These are phyloP conservation scores for Lentinus brumalis DNA, from an alignment of 768 basidiomycete genomes.

Conservation along the genomic window DNA sequence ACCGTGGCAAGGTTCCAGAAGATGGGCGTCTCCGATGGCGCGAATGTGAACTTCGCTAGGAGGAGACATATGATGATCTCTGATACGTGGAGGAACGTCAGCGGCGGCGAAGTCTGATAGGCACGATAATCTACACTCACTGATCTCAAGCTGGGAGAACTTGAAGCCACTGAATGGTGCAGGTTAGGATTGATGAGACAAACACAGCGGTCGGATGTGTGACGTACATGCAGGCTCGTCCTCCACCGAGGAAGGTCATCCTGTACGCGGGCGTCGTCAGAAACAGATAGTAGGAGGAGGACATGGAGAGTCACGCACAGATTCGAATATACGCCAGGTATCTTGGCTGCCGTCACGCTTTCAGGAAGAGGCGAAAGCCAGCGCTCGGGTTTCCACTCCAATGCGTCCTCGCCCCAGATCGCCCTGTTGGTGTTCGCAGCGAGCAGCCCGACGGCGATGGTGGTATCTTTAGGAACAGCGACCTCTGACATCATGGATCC, in stretches of 20 bases:
- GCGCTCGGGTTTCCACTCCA: slow-evolving; percentile 55
- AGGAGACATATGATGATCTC: slow-evolving; percentile 23
- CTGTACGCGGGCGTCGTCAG: slow-evolving; percentile 22
- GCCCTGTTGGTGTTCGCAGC: slow-evolving; percentile 41
- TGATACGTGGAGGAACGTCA: background rate
- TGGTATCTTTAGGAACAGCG: slow-evolving; percentile 41
- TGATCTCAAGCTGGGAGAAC: slow-evolving; percentile 56
- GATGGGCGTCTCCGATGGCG: slow-evolving; percentile 7
- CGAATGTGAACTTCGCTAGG: slow-evolving; percentile 19
- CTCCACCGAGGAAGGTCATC: slow-evolving; percentile 48
- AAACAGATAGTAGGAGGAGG: background rate
- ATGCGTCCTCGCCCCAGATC: slow-evolving; percentile 50
- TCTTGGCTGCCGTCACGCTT: slow-evolving; percentile 36
- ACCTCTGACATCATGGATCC: slow-evolving; percentile 41
- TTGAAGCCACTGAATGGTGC: slow-evolving; percentile 47
- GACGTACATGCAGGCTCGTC: slow-evolving; percentile 48
- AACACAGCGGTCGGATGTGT: background rate
- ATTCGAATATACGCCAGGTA: slow-evolving; percentile 49
- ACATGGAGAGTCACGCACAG: slow-evolving; percentile 31
- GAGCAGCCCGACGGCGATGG: slow-evolving; percentile 39
- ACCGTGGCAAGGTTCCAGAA: slow-evolving; percentile 22
- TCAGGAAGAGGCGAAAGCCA: slow-evolving; percentile 46
- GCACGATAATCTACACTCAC: slow-evolving; percentile 30
- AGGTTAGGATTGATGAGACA: background rate
- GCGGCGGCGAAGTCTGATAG: no score